A percentile compares a stretch with the other conserved stretches of the same genome.
Evolutionary conservation across 129 eudicot genomes (phyloP).

Genomic region (Glebionis coronaria): DNA sequence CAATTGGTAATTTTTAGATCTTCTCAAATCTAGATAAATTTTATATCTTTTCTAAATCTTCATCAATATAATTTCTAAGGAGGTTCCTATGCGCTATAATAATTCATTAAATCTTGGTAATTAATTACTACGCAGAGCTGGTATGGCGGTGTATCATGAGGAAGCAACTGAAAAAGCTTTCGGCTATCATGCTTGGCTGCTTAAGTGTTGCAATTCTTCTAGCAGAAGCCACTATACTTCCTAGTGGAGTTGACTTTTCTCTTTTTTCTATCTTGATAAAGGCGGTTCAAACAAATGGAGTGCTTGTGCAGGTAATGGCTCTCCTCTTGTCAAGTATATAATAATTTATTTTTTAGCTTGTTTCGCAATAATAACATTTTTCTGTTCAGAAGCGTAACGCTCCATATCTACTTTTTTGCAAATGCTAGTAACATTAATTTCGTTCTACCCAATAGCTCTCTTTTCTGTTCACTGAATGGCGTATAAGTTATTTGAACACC

Average conservation of each 20-base stretch:
- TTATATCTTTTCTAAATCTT: not conserved
- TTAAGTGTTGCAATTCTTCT: slow-evolving; percentile 82
- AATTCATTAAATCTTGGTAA: not conserved
- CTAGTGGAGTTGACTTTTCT: slow-evolving; percentile 78
- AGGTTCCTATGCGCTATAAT: not conserved
- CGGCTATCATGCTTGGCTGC: slow-evolving; percentile 67
- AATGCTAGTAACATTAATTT: not conserved
- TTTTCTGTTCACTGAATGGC: not conserved
- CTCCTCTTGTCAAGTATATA: not conserved
- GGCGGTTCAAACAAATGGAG: slow-evolving; percentile 44
- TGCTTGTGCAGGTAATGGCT: slow-evolving; percentile 72
- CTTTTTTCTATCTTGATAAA: slow-evolving; percentile 71
- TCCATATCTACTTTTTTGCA: slow-evolving; percentile 3
- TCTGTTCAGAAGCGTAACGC: not conserved
- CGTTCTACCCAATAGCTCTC: not conserved
- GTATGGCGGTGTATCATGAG: slow-evolving; percentile 76
- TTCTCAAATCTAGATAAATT: not conserved
- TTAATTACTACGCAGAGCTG: slow-evolving; percentile 44
- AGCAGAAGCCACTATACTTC: slow-evolving; percentile 86
- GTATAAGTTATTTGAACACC: slow-evolving; percentile 3
- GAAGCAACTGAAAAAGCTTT: slow-evolving; percentile 59
- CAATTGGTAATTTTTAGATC: slow-evolving; percentile 43
- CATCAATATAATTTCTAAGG: too few relatives aligned
- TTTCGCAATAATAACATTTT: not conserved
- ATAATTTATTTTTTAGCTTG: not conserved